Conservation (phyloP, 2,329 filamentous ascomycete genomes). For the Fusarium pseudocircinatum region DNA sequence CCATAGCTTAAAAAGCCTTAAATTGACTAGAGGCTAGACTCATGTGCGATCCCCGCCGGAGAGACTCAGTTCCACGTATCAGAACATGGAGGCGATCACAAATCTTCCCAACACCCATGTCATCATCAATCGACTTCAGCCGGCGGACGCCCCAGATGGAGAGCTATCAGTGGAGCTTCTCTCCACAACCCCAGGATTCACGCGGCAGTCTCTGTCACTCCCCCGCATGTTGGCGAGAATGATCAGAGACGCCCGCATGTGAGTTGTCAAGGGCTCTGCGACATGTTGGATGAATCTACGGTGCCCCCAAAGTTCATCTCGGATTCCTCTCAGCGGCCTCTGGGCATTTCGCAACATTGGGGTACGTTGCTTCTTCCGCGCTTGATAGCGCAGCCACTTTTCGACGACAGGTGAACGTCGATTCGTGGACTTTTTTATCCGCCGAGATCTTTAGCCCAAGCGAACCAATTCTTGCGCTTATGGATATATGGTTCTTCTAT, state of each 20-base stretch:
- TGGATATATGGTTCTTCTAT: neutral
- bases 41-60: constrained; percentile 23
- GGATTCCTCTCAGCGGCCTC: neutral
- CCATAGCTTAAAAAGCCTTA: neutral
- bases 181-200: constrained; percentile 38
- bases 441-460: constrained; percentile 2
- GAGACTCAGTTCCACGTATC: constrained; percentile 35
- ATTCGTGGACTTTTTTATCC: constrained; percentile 41
- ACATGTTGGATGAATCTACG: constrained; percentile 8
- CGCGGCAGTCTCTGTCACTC: constrained; percentile 22
- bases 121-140: constrained; percentile 4
- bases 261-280: neutral
- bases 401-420: neutral
- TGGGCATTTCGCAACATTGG: constrained; percentile 14
- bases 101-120: neutral
- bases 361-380: neutral
- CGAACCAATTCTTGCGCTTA: neutral
- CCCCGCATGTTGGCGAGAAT: constrained; percentile 32
- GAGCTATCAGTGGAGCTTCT: constrained; percentile 34
- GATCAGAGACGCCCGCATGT: constrained; percentile 8
- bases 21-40: constrained; percentile 13
- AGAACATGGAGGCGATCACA: neutral
- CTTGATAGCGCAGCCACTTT: constrained; percentile 13
- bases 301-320: constrained; percentile 26
- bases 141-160: constrained; percentile 4